Evolutionary conservation across 2,329 filamentous ascomycete species (phyloP), one percentile per base, ranked within the genome.

Genomic region (Fusarium sp.): DNA sequence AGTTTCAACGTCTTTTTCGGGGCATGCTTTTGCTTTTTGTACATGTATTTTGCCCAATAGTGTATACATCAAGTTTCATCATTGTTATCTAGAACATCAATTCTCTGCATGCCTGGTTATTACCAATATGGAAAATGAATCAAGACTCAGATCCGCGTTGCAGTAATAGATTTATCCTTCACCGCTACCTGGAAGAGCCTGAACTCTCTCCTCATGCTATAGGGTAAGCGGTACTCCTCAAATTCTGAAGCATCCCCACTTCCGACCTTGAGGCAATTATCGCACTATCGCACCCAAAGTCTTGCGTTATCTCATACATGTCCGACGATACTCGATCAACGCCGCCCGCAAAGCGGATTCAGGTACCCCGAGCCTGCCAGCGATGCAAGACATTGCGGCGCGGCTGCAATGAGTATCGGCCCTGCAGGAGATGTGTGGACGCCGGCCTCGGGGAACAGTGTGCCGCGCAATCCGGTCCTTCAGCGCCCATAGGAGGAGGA

Each of bases 321-420:
- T n/a, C 63, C 20, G 42, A 59, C 35, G 58, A 73, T 63, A 63
- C 27, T 58, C 72, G 36, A 45, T 22, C 57, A 31, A 36, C 40
- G 36, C 63, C 74, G 9, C 75, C 75, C 16, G 65, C 74, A 56
- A 86, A 85, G 74, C 79, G 84, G 25, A 77, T 79, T 22, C 85
- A 86, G 68, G 85, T 86, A 9, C 83, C 85, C 10, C 79, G 83
- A 31, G 85, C 85, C 9, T 86, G 85, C 64, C 80, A 81, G 33
- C 79, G 85, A 25, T 87, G 85, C 78, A 84, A 84, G 70, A 80
- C 78, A 20, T 79, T 86, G 14, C 83, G 85, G 33, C 81, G 85
- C 35, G 85, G 84, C 1, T 86, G 85, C 73, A 86, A 82, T 76
- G 84, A 86, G 74, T 82, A 80, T 58, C 79, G 85, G 50, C 85